These are phyloP conservation scores for Pythium aphanidermatum DNA, from an alignment of 352 stramenopile species.

Conservation along the genomic window DNA sequence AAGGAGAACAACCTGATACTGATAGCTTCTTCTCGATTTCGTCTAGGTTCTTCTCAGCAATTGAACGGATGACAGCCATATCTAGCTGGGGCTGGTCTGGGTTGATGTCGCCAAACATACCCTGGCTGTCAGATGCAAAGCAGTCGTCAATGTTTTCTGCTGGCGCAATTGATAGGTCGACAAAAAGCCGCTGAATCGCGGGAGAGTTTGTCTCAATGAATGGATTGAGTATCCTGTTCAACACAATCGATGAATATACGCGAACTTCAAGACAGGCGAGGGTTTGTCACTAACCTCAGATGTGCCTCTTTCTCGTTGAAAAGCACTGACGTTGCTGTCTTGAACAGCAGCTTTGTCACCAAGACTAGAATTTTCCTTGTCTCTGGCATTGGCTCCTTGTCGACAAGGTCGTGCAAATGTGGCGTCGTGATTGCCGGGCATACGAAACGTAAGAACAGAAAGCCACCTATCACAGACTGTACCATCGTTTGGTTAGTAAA, in stretches of 20 bases:
- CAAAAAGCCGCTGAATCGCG: constrained; percentile 74
- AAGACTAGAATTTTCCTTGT: constrained; percentile 82
- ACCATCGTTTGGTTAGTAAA: background rate
- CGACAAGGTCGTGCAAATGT: constrained; percentile 74
- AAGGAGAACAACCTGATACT: constrained; percentile 27
- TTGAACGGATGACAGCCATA: constrained; percentile 33
- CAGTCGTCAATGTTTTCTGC: constrained; percentile 66
- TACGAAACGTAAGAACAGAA: constrained; percentile 86
- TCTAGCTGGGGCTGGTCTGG: constrained; percentile 53
- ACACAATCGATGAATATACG: too few species aligned
- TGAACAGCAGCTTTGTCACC: constrained; percentile 86
- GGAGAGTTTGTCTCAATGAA: constrained; percentile 83
- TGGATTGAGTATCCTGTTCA: constrained; percentile 77
- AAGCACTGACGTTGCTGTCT: constrained; percentile 80
- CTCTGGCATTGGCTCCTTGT: constrained; percentile 59
- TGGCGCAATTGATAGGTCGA: constrained; percentile 55
- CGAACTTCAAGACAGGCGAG: too few species aligned
- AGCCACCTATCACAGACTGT: constrained; percentile 81
- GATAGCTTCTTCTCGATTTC: constrained; percentile 66
- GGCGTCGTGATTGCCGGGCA: constrained; percentile 85
- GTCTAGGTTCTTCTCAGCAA: constrained; percentile 68
- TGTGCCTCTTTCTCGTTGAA: constrained; percentile 82
- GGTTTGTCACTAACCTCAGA: constrained; percentile 44
- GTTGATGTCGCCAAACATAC: constrained; percentile 63
- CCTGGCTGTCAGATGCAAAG: constrained; percentile 63